Evolutionary conservation across 2,329 filamentous ascomycete species (phyloP), one percentile per base, ranked within the genome.

Genomic region (Fusarium euwallaceae): DNA sequence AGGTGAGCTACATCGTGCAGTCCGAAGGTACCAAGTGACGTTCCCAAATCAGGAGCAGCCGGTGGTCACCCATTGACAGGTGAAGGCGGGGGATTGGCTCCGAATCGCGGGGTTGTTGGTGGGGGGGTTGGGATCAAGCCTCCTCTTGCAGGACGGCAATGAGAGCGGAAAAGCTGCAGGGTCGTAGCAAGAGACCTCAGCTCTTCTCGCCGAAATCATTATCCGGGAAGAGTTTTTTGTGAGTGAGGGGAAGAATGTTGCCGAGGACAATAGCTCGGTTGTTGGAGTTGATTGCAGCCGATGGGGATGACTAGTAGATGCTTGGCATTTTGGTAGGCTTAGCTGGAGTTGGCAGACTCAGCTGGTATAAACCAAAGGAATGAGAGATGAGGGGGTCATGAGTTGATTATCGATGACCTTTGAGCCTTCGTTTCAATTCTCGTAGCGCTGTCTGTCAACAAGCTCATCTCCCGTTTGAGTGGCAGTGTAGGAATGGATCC

Each of bases 1-100:
- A 68, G 66, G 66, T 45, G 66, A 68, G 66, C 61, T 39, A 51
- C 36, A 16, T 48, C 41, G 41, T 64, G 39, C 27, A 14, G 27
- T 43, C 37, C 16, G 12, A 29, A 45, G 48, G 45, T 67, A 45
- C 22, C 36, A 20, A 51, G 24, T 53, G 34, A 63, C 34, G 37
- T 59, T 59, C 61, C 61, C 61, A 36, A 48, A 64, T 59, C 48
- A 56, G 29, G 10, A 14, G 34, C 34, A 34, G 48, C 39, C n/a
- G 56, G 58, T 41, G 29, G 58, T 60, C 14, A 36, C 12, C 20
- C 20, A 45, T 45, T 6, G 34, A 41, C 37, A 64, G 48, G 20
- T 27, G 20, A 48, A 36, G 27, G 34, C 24, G 61, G 61, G 61
- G 60, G 60, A 41, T 61, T 62, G 43, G 22, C 43, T 34, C 60